Conservation (phyloP, 1,284 basidiomycete genomes). For the Puccinia coronata region DNA sequence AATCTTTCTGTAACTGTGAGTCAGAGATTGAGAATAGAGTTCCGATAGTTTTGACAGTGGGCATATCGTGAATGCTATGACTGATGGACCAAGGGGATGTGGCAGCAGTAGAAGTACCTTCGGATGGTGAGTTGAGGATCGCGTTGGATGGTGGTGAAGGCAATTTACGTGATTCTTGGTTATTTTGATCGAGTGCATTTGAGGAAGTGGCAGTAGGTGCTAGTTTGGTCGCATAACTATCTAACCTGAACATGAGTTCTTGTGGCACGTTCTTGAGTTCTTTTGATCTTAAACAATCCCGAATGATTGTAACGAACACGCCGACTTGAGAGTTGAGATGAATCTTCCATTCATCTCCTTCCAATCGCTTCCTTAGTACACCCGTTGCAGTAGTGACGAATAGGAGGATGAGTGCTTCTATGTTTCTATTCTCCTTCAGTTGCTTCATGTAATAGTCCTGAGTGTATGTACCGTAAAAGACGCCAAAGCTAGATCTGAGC, state of each 20-base stretch:
- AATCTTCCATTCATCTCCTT: slow-evolving; percentile 82
- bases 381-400: slow-evolving; percentile 87
- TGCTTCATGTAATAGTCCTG: slow-evolving; percentile 79
- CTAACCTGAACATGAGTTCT: slow-evolving; percentile 76
- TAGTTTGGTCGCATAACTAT: slow-evolving; percentile 78
- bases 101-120: slow-evolving; percentile 29
- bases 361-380: slow-evolving; percentile 57
- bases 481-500: slow-evolving; percentile 80
- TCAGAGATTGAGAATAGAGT: slow-evolving; percentile 74
- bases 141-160: slow-evolving; percentile 31
- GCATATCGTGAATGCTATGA: slow-evolving; percentile 68
- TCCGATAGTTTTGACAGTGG: slow-evolving; percentile 71
- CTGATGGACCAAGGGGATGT: slow-evolving; percentile 38
- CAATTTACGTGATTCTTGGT: slow-evolving; percentile 14
- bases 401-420: slow-evolving; percentile 93
- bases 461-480: slow-evolving; percentile 74
- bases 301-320: slow-evolving; percentile 78
- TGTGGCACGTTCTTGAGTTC: slow-evolving; percentile 65
- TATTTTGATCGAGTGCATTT: slow-evolving; percentile 57
- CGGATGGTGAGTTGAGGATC: slow-evolving; percentile 18
- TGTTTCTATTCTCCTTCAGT: slow-evolving; percentile 92
- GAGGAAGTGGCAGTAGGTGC: slow-evolving; percentile 61
- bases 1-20: slow-evolving; percentile 70
- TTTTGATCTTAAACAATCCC: slow-evolving; percentile 68
- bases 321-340: slow-evolving; percentile 89